Evolutionary conservation across 495 filamentous ascomycete species (phyloP).

Genomic region (Daldinia loculata): DNA sequence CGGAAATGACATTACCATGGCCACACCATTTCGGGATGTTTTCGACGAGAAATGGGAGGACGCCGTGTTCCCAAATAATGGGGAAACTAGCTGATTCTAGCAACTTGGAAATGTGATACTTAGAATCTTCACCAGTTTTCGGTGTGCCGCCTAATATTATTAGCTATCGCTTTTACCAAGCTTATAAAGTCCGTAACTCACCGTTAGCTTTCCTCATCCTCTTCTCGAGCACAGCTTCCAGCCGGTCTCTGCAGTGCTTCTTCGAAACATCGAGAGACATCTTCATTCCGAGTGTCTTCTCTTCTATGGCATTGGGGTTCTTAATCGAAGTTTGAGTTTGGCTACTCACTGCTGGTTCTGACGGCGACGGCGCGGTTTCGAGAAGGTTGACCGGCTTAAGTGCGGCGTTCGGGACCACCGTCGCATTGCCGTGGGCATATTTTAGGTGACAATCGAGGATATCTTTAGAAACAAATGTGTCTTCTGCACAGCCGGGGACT

Average conservation of each 20-base stretch:
- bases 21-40: conserved; percentile 48
- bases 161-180: not conserved
- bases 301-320: conserved; percentile 10
- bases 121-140: conserved; percentile 33
- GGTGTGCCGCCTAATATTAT: conserved; percentile 21
- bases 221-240: conserved; percentile 39
- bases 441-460: conserved; percentile 42
- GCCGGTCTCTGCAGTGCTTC: conserved; percentile 41
- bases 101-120: conserved; percentile 27
- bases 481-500: conserved; percentile 39
- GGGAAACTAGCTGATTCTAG: conserved; percentile 44
- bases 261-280: conserved; percentile 44
- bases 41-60: conserved; percentile 47
- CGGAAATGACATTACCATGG: conserved; percentile 45
- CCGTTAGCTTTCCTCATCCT: conserved; percentile 31
- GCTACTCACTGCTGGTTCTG: not conserved
- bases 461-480: conserved; percentile 21
- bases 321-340: not conserved
- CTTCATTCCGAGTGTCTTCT: conserved; percentile 34
- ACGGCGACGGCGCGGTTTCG: not conserved
- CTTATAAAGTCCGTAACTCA: conserved; percentile 4
- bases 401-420: not conserved
- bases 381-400: conserved; percentile 16
- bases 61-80: conserved; percentile 45
- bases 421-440: conserved; percentile 24